These are phyloP conservation scores for Cercospora brassicicola DNA, from an alignment of 2,329 filamentous ascomycete species.

Conservation along the genomic window DNA sequence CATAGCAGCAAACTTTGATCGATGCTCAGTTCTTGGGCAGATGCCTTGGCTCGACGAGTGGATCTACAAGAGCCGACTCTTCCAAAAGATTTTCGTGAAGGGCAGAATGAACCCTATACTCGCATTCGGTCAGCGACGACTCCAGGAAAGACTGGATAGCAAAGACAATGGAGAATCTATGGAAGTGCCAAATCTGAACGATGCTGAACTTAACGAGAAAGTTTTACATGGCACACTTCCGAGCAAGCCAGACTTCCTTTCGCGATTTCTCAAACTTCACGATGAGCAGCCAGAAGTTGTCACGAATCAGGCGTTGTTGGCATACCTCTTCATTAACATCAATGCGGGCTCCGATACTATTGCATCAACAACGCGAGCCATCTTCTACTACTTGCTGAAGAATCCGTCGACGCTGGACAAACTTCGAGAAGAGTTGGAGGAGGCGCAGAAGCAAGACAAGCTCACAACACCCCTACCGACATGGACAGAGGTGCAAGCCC, in stretches of 20 bases:
- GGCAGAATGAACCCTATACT: constrained; percentile 28
- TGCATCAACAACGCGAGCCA: constrained; percentile 16
- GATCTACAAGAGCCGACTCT: constrained; percentile 31
- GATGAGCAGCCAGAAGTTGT: constrained; percentile 32
- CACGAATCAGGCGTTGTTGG: constrained; percentile 27
- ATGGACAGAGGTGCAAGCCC: constrained; percentile 22
- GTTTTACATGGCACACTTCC: constrained; percentile 29
- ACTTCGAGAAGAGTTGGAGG: constrained; percentile 22
- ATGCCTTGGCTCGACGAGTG: constrained; percentile 35
- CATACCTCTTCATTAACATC: constrained; percentile 32
- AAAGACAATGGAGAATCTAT: constrained; percentile 11
- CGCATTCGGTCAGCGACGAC: constrained; percentile 29
- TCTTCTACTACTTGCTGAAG: constrained; percentile 22
- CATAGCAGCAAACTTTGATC: constrained; percentile 30
- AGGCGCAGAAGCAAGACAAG: constrained; percentile 15
- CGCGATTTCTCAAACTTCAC: constrained; percentile 31
- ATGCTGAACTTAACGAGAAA: constrained; percentile 25
- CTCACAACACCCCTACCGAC: constrained; percentile 24
- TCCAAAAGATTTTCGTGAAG: constrained; percentile 28
- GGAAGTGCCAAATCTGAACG: constrained; percentile 13
- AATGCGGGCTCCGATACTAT: constrained; percentile 33
- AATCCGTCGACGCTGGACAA: constrained; percentile 8
- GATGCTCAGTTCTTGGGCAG: constrained; percentile 32
- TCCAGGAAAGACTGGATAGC: constrained; percentile 27
- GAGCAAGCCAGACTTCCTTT: constrained; percentile 35